phyloP scores from a whole-genome alignment of 768 basidiomycete genomes.

The Kockovaella imperatae region DNA sequence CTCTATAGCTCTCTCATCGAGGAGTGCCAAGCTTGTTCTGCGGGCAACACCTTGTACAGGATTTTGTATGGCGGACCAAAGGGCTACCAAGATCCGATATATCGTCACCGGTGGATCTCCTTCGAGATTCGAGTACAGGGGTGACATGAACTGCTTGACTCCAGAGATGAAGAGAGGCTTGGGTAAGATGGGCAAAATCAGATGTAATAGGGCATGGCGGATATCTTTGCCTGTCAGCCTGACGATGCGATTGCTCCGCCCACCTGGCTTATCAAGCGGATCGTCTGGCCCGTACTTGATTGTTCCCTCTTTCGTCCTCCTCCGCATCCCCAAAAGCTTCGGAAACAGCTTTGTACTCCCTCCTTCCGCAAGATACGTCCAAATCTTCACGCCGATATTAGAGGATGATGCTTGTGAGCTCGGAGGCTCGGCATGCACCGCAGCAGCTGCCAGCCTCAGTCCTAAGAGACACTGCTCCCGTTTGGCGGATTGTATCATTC shows the following conservation, averaged over 20 bases:
- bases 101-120: constrained; percentile 38
- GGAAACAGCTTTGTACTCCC: constrained; percentile 33
- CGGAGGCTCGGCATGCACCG: constrained; percentile 32
- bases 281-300: constrained; percentile 32
- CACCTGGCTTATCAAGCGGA: constrained; percentile 41
- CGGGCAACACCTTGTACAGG: constrained; percentile 30
- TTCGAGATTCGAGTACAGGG: constrained; percentile 30
- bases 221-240: constrained; percentile 21
- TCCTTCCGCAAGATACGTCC: constrained; percentile 34
- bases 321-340: constrained; percentile 39
- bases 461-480: constrained; percentile 37
- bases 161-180: constrained; percentile 32
- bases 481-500: constrained; percentile 36
- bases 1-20: constrained; percentile 39
- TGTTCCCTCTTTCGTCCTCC: constrained; percentile 31
- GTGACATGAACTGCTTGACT: constrained; percentile 29
- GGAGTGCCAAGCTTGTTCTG: constrained; percentile 25
- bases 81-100: constrained; percentile 28
- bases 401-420: constrained; percentile 9
- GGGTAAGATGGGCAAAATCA: constrained; percentile 33
- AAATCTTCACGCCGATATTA: constrained; percentile 25
- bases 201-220: constrained; percentile 33
- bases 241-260: constrained; percentile 9
- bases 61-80: constrained; percentile 32
- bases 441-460: constrained; percentile 27